phyloP scores from a whole-genome alignment of 331 rosid genomes.

The Ulmus americana region DNA sequence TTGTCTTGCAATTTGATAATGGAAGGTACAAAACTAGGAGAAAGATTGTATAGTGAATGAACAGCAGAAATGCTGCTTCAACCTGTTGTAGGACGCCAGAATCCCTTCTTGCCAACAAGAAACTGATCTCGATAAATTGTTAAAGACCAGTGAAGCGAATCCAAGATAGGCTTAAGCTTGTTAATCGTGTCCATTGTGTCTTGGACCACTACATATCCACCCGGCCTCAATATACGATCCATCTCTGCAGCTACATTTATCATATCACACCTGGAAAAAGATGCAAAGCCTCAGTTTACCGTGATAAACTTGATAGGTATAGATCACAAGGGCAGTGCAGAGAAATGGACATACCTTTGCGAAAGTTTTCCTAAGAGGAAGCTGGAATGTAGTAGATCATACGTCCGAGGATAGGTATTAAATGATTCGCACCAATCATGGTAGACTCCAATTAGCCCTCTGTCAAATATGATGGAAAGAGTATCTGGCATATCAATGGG shows the following conservation, averaged over 20 bases:
- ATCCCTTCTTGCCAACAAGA: conserved; percentile 66
- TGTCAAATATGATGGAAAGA: conserved; percentile 58
- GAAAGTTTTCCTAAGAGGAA: conserved; percentile 52
- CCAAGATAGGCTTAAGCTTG: conserved; percentile 52
- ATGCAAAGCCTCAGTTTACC: conserved; percentile 18
- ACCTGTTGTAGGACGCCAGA: conserved; percentile 61
- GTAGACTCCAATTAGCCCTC: conserved; percentile 85
- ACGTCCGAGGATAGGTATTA: conserved; percentile 84
- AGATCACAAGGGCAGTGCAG: not conserved
- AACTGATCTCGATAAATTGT: conserved; percentile 41
- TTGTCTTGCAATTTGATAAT: conserved; percentile 9
- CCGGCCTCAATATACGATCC: conserved; percentile 82
- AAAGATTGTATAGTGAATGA: not conserved
- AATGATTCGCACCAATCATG: conserved; percentile 97
- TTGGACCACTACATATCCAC: conserved; percentile 60
- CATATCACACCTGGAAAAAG: conserved; percentile 56
- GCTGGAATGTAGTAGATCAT: conserved; percentile 77
- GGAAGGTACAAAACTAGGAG: conserved; percentile 1
- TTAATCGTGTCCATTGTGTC: conserved; percentile 58
- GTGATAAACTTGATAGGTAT: not conserved
- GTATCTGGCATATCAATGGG: conserved; percentile 69
- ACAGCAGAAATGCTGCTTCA: not conserved
- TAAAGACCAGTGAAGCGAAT: conserved; percentile 67
- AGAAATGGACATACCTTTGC: conserved; percentile 42
- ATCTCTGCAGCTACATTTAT: conserved; percentile 58